phyloP scores from a whole-genome alignment of 345 rosid genomes.

The Eucalyptus pauciflora region DNA sequence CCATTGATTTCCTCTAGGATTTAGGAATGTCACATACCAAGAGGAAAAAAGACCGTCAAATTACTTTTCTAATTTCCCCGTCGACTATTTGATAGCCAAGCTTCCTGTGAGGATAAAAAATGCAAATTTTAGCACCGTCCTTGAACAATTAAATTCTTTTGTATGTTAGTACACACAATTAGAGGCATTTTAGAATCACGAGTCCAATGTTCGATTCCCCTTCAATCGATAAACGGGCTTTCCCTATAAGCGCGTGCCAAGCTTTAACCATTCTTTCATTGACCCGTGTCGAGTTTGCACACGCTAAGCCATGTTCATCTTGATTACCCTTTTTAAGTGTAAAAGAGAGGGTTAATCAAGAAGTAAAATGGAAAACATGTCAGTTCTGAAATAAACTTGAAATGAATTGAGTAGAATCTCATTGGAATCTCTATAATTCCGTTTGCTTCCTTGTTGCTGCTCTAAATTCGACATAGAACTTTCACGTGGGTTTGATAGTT shows the following conservation, averaged over 20 bases:
- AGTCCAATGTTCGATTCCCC: neutral
- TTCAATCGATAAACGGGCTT: neutral
- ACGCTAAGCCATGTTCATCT: neutral
- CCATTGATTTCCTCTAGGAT: neutral
- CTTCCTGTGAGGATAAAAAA: neutral
- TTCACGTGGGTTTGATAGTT: neutral
- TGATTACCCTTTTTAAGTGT: neutral
- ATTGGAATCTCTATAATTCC: neutral
- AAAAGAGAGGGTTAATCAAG: neutral
- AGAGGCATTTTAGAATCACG: neutral
- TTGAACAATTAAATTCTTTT: neutral
- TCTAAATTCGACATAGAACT: neutral
- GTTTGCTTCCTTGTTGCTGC: neutral
- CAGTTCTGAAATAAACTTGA: neutral
- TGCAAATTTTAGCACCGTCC: neutral
- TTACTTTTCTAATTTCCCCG: neutral
- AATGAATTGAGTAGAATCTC: neutral
- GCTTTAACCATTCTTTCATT: neutral
- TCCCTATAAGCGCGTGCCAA: neutral
- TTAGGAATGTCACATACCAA: neutral
- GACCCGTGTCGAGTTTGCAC: neutral
- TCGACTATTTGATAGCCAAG: neutral
- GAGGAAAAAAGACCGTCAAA: neutral
- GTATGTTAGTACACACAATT: neutral
- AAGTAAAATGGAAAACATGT: neutral